Conservation (phyloP, 2,329 filamentous ascomycete genomes). For the Epichloe sylvatica region DNA sequence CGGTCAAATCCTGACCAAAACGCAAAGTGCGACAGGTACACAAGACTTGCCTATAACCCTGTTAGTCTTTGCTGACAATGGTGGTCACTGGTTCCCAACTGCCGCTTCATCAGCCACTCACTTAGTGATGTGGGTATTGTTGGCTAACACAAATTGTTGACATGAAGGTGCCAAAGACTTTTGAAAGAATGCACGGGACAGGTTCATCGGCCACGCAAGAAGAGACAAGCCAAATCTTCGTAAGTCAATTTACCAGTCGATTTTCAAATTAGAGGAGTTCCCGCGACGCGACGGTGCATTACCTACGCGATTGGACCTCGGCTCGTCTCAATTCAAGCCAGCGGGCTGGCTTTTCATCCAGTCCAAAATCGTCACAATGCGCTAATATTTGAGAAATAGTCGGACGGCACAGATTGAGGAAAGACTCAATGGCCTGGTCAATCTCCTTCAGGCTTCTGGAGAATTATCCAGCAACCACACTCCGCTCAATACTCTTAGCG, state of each 20-base stretch:
- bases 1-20: conserved; percentile 23
- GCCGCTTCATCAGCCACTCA: neutral
- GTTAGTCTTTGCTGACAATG: neutral
- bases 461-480: conserved; percentile 17
- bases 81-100: neutral
- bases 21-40: conserved; percentile 33
- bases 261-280: neutral
- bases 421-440: conserved; percentile 34
- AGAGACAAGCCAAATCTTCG: conserved; percentile 36
- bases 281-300: neutral
- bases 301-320: neutral
- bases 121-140: neutral
- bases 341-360: neutral
- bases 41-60: conserved; percentile 9
- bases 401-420: conserved; percentile 37
- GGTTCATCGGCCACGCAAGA: conserved; percentile 36
- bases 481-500: conserved; percentile 14
- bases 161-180: conserved; percentile 31
- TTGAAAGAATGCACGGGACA: conserved; percentile 34
- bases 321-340: neutral
- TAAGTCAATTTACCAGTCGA: conserved; percentile 20
- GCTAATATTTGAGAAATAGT: conserved; percentile 15
- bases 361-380: neutral
- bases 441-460: conserved; percentile 30
- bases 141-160: neutral